Evolutionary conservation across 768 basidiomycete species (phyloP), one percentile per base, ranked within the genome.

Genomic region (Lactarius psammicola): DNA sequence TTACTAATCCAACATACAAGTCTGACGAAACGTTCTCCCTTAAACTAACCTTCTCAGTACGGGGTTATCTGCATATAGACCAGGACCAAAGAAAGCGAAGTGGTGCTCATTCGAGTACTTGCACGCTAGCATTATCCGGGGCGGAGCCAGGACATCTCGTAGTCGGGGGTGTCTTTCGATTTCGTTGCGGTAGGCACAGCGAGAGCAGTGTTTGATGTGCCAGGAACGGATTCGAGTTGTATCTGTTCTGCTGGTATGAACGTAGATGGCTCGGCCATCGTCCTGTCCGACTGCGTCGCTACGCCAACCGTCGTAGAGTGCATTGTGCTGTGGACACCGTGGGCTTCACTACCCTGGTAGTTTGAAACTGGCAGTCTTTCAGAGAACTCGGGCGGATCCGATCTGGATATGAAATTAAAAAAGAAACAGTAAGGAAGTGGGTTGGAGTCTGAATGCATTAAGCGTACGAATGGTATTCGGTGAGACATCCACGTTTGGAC

Each of bases 401-500:
- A 23, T 20, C 64, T 65, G 49, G 23, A 17, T 15, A 13, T 5
- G 1, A 6, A 10, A 38, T 38, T 5, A 38, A 49, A 49, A 49
- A 11, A 26, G 8, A 36, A 13, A 36, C 5, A 38, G 11, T 17
- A 42, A 11, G 11, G 4, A 13, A 7, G 18, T 26, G 13, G 8
- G 13, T 51, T 23, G n/a, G 49, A 40, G 36, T 5, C 15, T 40
- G 17, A 56, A 59, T 33, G 6, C 7, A n/a, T 18, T 26, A 33
- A 17, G 51, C 65, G 60, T 53, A 66, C 65, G 33, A 17, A n/a
- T n/a, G n/a, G 23, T 33, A 66, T 66, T 57, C 56, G 15, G 65
- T 66, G 56, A 66, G 23, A 20, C 55, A 51, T 10, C 65, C 65
- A 2, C 9, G 17, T 30, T 38, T 1, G 17, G 44, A 62, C 36